These are phyloP conservation scores for Epichloe elymi DNA, from an alignment of 2,329 filamentous ascomycete species.

Conservation along the genomic window DNA sequence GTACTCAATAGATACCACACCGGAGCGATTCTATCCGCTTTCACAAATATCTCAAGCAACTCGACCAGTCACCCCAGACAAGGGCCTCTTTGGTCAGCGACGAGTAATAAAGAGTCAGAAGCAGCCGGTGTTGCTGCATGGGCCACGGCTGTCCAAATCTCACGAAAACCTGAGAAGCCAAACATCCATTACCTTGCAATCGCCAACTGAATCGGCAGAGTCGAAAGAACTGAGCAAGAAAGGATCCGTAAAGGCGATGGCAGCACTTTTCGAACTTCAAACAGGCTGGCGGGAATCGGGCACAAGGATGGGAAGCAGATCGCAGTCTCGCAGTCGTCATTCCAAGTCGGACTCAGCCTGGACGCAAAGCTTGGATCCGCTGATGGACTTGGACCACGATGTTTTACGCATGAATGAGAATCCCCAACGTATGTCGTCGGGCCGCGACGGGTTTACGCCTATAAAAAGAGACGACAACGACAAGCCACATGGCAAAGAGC, in stretches of 20 bases:
- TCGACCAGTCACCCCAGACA: not conserved
- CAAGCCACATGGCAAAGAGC: not conserved
- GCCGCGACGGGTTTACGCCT: not conserved
- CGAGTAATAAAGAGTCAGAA: not conserved
- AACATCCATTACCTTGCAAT: not conserved
- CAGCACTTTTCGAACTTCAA: conserved; percentile 35
- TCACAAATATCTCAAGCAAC: not conserved
- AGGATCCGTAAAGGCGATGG: conserved; percentile 34
- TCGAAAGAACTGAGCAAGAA: conserved; percentile 13
- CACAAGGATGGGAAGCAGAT: not conserved
- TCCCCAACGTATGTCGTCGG: not conserved
- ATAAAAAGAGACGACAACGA: not conserved
- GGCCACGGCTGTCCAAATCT: conserved; percentile 6
- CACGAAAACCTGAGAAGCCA: conserved; percentile 5
- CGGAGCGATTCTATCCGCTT: conserved; percentile 14
- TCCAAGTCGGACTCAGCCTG: conserved; percentile 6
- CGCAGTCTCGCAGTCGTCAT: not conserved
- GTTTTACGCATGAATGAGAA: not conserved
- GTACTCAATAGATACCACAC: conserved; percentile 10
- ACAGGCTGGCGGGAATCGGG: conserved; percentile 1
- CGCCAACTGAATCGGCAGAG: conserved; percentile 7
- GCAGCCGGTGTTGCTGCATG: conserved; percentile 5
- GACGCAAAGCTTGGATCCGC: not conserved
- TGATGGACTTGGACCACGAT: not conserved
- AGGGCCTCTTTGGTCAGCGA: not conserved